These are phyloP conservation scores for Russula ochroleuca DNA, from an alignment of 768 basidiomycete species.

Conservation along the genomic window DNA sequence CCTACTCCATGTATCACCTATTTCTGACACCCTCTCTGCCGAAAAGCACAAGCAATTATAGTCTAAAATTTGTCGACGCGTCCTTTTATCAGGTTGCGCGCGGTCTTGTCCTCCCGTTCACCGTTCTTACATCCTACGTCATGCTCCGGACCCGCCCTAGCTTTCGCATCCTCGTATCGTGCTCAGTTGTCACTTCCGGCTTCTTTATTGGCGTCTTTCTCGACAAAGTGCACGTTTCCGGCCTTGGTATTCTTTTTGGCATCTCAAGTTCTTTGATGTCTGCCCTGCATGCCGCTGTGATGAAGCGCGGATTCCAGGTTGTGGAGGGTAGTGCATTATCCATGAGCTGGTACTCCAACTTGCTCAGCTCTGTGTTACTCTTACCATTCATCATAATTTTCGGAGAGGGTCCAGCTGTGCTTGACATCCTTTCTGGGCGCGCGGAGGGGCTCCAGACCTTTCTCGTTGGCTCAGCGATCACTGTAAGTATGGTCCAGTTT, in stretches of 20 bases:
- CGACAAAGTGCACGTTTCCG: constrained; percentile 56
- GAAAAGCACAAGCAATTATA: constrained; percentile 79
- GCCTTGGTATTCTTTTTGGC: constrained; percentile 73
- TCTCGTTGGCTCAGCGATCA: constrained; percentile 72
- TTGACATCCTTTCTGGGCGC: constrained; percentile 50
- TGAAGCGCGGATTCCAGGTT: constrained; percentile 77
- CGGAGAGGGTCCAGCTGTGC: constrained; percentile 67
- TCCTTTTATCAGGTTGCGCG: constrained; percentile 96
- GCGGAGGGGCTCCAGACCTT: constrained; percentile 57
- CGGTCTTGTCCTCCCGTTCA: constrained; percentile 90
- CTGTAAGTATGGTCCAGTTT: constrained; percentile 43
- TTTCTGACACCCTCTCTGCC: constrained; percentile 3
- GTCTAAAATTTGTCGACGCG: constrained; percentile 89
- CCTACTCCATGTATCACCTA: constrained; percentile 9
- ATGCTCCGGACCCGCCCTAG: constrained; percentile 76
- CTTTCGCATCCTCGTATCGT: constrained; percentile 65
- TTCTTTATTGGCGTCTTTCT: constrained; percentile 89
- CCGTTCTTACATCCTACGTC: constrained; percentile 80
- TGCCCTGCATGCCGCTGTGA: constrained; percentile 87
- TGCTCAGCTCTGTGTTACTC: constrained; percentile 69
- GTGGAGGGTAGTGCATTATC: constrained; percentile 82
- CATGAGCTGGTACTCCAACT: constrained; percentile 90
- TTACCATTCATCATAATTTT: constrained; percentile 67
- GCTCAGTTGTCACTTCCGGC: constrained; percentile 80
- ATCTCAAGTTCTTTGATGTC: constrained; percentile 83